phyloP scores from a whole-genome alignment of 106 monocot genomes.

The Dioscorea dumetorum region DNA sequence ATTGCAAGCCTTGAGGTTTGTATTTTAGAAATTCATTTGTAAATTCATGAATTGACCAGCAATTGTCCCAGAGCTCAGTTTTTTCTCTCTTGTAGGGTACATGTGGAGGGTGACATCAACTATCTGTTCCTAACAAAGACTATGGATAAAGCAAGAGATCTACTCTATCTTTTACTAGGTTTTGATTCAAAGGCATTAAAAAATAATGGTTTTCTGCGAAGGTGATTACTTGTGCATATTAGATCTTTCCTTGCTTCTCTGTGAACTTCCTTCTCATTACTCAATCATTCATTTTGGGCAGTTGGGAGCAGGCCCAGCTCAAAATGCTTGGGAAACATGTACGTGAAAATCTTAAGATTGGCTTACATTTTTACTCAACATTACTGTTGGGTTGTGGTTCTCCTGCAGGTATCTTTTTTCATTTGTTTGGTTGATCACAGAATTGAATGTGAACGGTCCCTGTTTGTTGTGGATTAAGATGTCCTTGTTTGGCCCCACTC shows the following conservation, averaged over 20 bases:
- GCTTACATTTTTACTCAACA: conserved; percentile 55
- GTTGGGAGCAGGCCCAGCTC: conserved; percentile 82
- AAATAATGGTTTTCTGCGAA: conserved; percentile 27
- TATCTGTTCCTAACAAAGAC: conserved; percentile 51
- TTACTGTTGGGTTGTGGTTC: conserved; percentile 38
- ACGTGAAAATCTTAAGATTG: conserved; percentile 27
- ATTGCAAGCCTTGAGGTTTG: conserved; percentile 62
- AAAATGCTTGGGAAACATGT: conserved; percentile 57
- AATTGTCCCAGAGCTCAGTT: background rate
- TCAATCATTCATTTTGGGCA: conserved; percentile 28
- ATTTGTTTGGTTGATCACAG: too few species aligned
- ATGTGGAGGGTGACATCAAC: conserved; percentile 33
- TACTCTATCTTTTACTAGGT: conserved; percentile 40
- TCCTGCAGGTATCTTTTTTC: conserved; percentile 32
- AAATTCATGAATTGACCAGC: background rate
- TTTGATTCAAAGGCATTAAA: conserved; percentile 17
- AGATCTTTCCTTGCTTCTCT: too few species aligned
- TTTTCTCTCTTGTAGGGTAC: conserved; percentile 26
- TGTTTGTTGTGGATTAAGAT: too few species aligned
- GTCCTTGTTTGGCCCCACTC: too few species aligned
- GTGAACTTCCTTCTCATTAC: background rate
- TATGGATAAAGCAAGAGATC: conserved; percentile 21
- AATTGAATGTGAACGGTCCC: too few species aligned
- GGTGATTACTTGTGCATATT: conserved; percentile 17
- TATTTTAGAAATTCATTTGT: conserved; percentile 1